A percentile compares a stretch with the other conserved stretches of the same genome.
These are phyloP conservation scores for Claviceps maximensis DNA, from an alignment of 2,329 filamentous ascomycete species.

Conservation along the genomic window DNA sequence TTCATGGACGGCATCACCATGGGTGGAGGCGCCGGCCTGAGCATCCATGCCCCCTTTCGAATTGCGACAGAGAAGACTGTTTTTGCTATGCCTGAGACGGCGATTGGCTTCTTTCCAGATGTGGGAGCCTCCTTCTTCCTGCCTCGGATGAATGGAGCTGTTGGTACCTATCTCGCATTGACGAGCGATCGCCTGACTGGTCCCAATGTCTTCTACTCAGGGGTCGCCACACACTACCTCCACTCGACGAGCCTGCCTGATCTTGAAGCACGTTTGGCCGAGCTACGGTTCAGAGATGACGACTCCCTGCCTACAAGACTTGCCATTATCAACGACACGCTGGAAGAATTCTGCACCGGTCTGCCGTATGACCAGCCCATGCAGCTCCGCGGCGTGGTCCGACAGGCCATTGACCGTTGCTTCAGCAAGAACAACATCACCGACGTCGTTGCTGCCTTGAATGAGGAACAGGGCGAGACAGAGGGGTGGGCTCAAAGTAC, in stretches of 20 bases:
- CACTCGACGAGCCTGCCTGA: conserved; percentile 76
- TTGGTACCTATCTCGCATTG: conserved; percentile 86
- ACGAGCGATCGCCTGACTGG: conserved; percentile 77
- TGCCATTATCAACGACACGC: conserved; percentile 66
- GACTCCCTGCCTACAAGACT: conserved; percentile 50
- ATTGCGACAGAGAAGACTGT: conserved; percentile 92
- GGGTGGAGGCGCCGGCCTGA: conserved; percentile 91
- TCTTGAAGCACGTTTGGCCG: conserved; percentile 73
- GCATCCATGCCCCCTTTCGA: conserved; percentile 86
- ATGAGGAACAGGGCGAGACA: conserved; percentile 36
- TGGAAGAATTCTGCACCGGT: conserved; percentile 83
- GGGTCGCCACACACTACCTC: conserved; percentile 90
- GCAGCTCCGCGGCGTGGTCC: conserved; percentile 53
- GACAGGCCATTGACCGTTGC: conserved; percentile 73
- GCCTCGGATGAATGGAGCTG: conserved; percentile 69
- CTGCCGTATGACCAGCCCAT: conserved; percentile 64
- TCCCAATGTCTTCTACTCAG: conserved; percentile 77
- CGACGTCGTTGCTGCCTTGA: conserved; percentile 58
- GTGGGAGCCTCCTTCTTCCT: conserved; percentile 95
- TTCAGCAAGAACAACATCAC: conserved; percentile 55
- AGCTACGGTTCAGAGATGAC: conserved; percentile 78
- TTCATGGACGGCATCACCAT: conserved; percentile 98
- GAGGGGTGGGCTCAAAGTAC: conserved; percentile 70
- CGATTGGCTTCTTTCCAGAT: conserved; percentile 96
- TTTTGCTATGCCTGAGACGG: conserved; percentile 98